Conservation (phyloP, 2,329 filamentous ascomycete species). For the Colletotrichum lindemuthianum region DNA sequence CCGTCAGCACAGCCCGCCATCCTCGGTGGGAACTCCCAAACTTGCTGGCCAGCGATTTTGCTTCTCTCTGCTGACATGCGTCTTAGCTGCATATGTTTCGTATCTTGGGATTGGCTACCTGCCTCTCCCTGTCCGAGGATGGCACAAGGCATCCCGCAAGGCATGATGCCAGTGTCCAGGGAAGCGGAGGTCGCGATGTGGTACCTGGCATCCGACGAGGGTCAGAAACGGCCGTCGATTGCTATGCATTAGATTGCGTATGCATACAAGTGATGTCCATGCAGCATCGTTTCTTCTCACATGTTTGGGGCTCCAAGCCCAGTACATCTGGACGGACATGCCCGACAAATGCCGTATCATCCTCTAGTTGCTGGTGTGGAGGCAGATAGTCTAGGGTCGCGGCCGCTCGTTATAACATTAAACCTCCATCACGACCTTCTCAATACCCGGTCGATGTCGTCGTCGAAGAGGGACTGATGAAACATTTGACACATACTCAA, state of each 20-base stretch:
- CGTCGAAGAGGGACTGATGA: too few relatives aligned
- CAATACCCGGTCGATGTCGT: too few relatives aligned
- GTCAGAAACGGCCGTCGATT: background rate
- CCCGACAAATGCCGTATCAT: slow-evolving; percentile 4
- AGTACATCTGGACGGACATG: slow-evolving; percentile 15
- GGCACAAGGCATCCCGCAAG: slow-evolving; percentile 28
- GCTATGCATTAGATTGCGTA: slow-evolving; percentile 8
- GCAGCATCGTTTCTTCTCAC: background rate
- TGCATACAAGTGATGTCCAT: background rate
- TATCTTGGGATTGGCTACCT: slow-evolving; percentile 12
- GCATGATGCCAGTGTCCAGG: slow-evolving; percentile 1
- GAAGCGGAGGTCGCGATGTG: slow-evolving; percentile 28
- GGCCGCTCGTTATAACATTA: too few relatives aligned
- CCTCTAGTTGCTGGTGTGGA: too few relatives aligned
- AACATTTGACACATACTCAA: too few relatives aligned
- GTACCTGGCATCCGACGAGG: slow-evolving; percentile 2
- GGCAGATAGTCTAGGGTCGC: too few relatives aligned
- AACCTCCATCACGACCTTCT: too few relatives aligned
- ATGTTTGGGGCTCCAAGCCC: background rate
- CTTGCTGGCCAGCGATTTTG: slow-evolving; percentile 16
- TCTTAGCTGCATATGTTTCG: slow-evolving; percentile 10
- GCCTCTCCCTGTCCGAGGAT: slow-evolving; percentile 1
- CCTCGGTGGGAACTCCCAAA: slow-evolving; percentile 15
- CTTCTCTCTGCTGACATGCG: slow-evolving; percentile 30
- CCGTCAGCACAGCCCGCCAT: slow-evolving; percentile 34